phyloP scores from a whole-genome alignment of 1,284 basidiomycete species.

The Schizophyllum amplum region DNA sequence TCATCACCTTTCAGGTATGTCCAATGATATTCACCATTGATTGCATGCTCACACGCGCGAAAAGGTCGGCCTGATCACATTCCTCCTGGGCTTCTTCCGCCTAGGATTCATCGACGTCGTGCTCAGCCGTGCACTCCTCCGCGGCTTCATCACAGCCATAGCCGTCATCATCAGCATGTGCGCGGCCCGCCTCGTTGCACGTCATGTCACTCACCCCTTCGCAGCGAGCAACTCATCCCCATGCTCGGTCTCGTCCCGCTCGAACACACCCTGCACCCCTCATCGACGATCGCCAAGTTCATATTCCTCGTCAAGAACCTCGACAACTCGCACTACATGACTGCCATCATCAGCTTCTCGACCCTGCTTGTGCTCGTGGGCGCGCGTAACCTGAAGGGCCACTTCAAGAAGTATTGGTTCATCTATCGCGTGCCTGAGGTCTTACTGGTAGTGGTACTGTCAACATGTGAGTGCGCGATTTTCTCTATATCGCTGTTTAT shows the following conservation, averaged over 20 bases:
- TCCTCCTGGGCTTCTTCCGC: constrained; percentile 79
- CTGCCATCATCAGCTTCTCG: constrained; percentile 66
- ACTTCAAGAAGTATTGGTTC: constrained; percentile 49
- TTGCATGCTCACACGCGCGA: neutral
- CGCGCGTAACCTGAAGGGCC: constrained; percentile 44
- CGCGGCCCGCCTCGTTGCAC: constrained; percentile 17
- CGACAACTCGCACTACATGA: constrained; percentile 40
- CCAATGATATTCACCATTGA: neutral
- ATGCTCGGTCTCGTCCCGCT: constrained; percentile 71
- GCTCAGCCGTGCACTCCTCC: constrained; percentile 79
- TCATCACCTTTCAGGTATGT: constrained; percentile 77
- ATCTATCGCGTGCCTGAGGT: constrained; percentile 85
- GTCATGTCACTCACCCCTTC: neutral
- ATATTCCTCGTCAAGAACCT: constrained; percentile 68
- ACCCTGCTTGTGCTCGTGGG: constrained; percentile 60
- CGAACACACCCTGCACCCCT: constrained; percentile 44
- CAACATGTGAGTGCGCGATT: constrained; percentile 54
- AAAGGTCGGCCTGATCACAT: constrained; percentile 83
- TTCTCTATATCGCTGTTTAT: neutral
- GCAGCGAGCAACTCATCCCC: constrained; percentile 72
- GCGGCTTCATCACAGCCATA: constrained; percentile 82
- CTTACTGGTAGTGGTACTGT: constrained; percentile 56
- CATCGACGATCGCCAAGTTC: constrained; percentile 69
- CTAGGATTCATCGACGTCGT: constrained; percentile 94
- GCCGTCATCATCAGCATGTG: constrained; percentile 70